Evolutionary conservation across 176 grass and related monocot species (phyloP).

Genomic region (Paspalum notatum): DNA sequence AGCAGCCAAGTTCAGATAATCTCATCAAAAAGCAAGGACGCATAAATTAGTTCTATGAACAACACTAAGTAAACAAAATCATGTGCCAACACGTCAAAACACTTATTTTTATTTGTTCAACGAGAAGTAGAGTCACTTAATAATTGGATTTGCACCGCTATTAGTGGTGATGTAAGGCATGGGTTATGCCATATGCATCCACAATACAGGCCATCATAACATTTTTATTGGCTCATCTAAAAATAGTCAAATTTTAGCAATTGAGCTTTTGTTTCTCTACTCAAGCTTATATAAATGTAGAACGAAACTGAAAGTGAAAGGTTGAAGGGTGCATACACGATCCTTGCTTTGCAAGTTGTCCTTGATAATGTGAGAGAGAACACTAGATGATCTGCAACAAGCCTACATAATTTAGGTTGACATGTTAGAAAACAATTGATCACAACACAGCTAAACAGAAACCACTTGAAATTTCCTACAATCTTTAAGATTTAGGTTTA

Average conservation of each 20-base stretch:
- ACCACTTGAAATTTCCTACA: slow-evolving; percentile 12
- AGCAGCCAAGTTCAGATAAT: slow-evolving; percentile 11
- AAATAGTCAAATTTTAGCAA: slow-evolving; percentile 10
- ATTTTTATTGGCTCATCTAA: background rate
- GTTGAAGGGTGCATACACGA: slow-evolving; percentile 60
- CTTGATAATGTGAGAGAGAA: slow-evolving; percentile 94
- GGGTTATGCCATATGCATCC: background rate
- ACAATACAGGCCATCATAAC: background rate
- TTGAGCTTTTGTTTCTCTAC: slow-evolving; percentile 22
- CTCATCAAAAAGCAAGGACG: slow-evolving; percentile 20
- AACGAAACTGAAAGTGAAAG: slow-evolving; percentile 38
- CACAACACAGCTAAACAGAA: slow-evolving; percentile 8
- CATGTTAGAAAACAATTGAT: slow-evolving; percentile 32
- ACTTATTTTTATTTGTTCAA: background rate
- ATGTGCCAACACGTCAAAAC: background rate
- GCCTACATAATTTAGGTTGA: slow-evolving; percentile 65
- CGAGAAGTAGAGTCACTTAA: slow-evolving; percentile 13
- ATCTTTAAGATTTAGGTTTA: slow-evolving; percentile 21
- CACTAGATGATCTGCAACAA: slow-evolving; percentile 84
- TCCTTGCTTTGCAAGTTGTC: slow-evolving; percentile 96
- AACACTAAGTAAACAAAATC: slow-evolving; percentile 17
- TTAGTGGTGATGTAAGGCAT: background rate
- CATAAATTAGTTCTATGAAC: slow-evolving; percentile 9
- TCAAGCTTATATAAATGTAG: slow-evolving; percentile 19
- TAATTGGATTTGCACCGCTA: background rate